phyloP scores from a whole-genome alignment of 108 stramenopile genomes.

The Fragilaria radians region DNA sequence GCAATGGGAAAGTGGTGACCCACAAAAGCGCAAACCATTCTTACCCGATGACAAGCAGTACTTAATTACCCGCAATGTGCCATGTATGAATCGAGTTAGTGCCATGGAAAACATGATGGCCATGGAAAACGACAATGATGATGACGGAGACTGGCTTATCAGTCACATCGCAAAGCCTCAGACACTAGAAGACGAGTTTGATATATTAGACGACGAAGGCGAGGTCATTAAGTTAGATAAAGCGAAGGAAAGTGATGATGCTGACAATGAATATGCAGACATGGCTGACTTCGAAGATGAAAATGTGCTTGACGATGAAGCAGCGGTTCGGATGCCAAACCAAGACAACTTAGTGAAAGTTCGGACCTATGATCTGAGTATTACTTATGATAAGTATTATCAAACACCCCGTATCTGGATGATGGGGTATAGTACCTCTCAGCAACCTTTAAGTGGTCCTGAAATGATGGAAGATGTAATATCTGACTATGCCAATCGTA shows the following conservation, averaged over 20 bases:
- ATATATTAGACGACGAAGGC: constrained; percentile 77
- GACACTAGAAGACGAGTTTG: constrained; percentile 72
- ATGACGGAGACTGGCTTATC: constrained; percentile 63
- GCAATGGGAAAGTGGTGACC: constrained; percentile 83
- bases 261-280: constrained; percentile 87
- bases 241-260: constrained; percentile 18
- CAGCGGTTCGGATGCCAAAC: constrained; percentile 15
- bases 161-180: constrained; percentile 35
- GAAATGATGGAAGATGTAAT: constrained; percentile 98
- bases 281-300: constrained; percentile 89
- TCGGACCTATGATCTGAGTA: constrained; percentile 92
- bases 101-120: constrained; percentile 61
- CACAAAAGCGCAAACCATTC: constrained; percentile 42
- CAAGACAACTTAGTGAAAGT: constrained; percentile 64
- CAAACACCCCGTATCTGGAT: constrained; percentile 98
- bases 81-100: constrained; percentile 69
- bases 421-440: constrained; percentile 84
- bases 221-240: constrained; percentile 33
- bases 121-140: constrained; percentile 18
- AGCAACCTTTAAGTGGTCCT: constrained; percentile 72
- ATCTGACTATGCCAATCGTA: constrained; percentile 95
- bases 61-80: constrained; percentile 86
- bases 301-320: constrained; percentile 65
- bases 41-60: constrained; percentile 88
- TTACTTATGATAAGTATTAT: constrained; percentile 99